phyloP scores from a whole-genome alignment of 2,329 filamentous ascomycete genomes.

The Moelleriella libera region DNA sequence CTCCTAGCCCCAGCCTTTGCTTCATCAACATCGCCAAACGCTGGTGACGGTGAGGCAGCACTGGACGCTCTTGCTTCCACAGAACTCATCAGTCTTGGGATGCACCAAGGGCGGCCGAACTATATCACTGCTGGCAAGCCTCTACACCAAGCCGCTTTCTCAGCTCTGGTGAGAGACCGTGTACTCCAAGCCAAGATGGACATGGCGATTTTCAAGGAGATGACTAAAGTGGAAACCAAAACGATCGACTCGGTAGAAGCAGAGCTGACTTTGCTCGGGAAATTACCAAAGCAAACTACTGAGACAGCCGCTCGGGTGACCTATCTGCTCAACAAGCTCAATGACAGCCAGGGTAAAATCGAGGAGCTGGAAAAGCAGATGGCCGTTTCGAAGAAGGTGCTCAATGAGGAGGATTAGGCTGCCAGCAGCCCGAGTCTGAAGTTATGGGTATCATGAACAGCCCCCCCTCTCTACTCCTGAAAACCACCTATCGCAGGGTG shows the following conservation, averaged over 20 bases:
- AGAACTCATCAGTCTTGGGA: constrained; percentile 69
- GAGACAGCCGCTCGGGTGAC: constrained; percentile 52
- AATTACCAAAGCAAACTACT: constrained; percentile 53
- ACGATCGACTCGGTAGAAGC: constrained; percentile 66
- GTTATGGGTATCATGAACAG: too few species aligned
- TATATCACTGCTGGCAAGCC: constrained; percentile 70
- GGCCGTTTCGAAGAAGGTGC: constrained; percentile 53
- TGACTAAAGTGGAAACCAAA: constrained; percentile 57
- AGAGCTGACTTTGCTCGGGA: constrained; percentile 59
- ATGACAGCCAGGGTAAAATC: constrained; percentile 61
- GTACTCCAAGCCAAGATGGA: constrained; percentile 64
- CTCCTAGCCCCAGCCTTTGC: constrained; percentile 66
- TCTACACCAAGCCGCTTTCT: constrained; percentile 75
- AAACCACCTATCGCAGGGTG: too few species aligned
- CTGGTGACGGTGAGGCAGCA: constrained; percentile 53
- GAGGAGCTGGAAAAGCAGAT: constrained; percentile 61
- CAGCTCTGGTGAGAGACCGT: constrained; percentile 52
- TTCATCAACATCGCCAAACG: constrained; percentile 29
- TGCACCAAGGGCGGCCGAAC: constrained; percentile 62
- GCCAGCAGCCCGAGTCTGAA: too few species aligned
- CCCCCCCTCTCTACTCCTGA: too few species aligned
- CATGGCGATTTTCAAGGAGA: constrained; percentile 52
- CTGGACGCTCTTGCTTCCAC: constrained; percentile 71
- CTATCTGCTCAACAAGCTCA: constrained; percentile 63
- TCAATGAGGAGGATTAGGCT: constrained; percentile 25